Percentiles rank a stretch among this genome's conserved stretches.
phyloP scores from a whole-genome alignment of 2,329 filamentous ascomycete species.

The Hymenoscyphus repandus region DNA sequence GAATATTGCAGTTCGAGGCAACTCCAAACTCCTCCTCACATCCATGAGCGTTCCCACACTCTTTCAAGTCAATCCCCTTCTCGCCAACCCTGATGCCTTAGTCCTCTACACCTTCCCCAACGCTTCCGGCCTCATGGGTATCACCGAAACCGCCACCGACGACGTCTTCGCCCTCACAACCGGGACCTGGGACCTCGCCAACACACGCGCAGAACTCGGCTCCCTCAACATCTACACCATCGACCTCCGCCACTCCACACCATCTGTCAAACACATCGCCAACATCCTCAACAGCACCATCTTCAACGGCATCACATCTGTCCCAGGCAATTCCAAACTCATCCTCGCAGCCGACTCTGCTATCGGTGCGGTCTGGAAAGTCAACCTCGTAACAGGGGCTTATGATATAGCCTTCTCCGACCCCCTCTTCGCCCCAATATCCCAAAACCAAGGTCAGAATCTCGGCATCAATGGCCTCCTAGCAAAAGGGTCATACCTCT shows the following conservation, averaged over 20 bases:
- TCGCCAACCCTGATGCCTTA: conserved; percentile 16
- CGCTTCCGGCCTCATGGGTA: conserved; percentile 28
- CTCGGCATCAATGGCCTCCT: conserved; percentile 28
- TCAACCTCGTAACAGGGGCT: conserved; percentile 23
- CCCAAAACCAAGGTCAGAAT: neutral
- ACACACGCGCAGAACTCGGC: conserved; percentile 8
- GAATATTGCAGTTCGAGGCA: conserved; percentile 35
- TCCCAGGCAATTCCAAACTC: conserved; percentile 11
- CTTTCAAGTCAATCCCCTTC: conserved; percentile 21
- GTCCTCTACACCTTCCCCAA: conserved; percentile 29
- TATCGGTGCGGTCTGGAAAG: conserved; percentile 23
- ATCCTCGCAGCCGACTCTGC: conserved; percentile 28
- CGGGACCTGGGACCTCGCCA: conserved; percentile 9
- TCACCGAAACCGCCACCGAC: conserved; percentile 27
- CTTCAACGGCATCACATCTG: conserved; percentile 21
- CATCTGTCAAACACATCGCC: conserved; percentile 16
- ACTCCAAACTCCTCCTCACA: conserved; percentile 45
- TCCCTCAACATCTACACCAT: conserved; percentile 17
- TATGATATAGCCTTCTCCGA: conserved; percentile 13
- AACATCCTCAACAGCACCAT: conserved; percentile 13
- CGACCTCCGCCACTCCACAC: conserved; percentile 8
- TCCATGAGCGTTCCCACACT: conserved; percentile 25
- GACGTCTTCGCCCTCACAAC: conserved; percentile 13
- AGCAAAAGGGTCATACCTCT: conserved; percentile 16
- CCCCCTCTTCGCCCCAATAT: conserved; percentile 2